Base-by-base conservation (phyloP, 768 basidiomycete genomes). In the Collybia nuda region DNA sequence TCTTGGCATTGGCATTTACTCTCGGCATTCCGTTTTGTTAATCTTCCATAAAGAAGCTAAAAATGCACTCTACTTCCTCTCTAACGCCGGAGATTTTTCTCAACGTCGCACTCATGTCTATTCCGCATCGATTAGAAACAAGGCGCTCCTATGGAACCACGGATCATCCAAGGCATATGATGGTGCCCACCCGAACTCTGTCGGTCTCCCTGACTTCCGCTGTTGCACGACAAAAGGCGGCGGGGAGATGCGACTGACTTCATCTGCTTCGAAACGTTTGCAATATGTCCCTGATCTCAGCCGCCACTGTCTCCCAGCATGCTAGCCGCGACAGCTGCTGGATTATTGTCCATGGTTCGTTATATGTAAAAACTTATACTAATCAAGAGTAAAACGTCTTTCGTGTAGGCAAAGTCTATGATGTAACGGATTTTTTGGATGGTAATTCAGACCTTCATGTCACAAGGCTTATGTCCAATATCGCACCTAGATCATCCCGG, bases 291-390 rank as follows among this genome's bases (percentile, higher is more conserved):
- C 40, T 29, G 19, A 44, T 55, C n/a, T 28, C 54, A 22, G 44
- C 54, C 17, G 38, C 50, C 26, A 47, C 44, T 3, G 77, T 84
- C 28, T 77, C 80, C 8, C 50, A 70, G 57, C 82, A 84, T 58
- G 79, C 77, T 55, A 71, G 61, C 37, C 67, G 83, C 19, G 78
- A 85, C 48, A 80, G 78, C 55, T 85, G 85, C 55, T 88, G 86
- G 86, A 89, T 92, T 52, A 89, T 93, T 42, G 85, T 92, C 0
- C 88, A 91, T 57, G 85, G 88, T 85, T 55, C 22, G 72, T 60
- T 17, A 21, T 15, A 9, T 26, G 45, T 19, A 6, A 41, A 23
- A 18, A 21, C 4, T 18, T 2, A 6, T 9, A 26, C 24, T 18
- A n/a, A 32, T 15, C 19, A 21, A 29, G 44, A 40, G 42, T 43